Evolutionary conservation across 768 basidiomycete species (phyloP), one percentile per base, ranked within the genome.

Genomic region (Glaciozyma martinii): DNA sequence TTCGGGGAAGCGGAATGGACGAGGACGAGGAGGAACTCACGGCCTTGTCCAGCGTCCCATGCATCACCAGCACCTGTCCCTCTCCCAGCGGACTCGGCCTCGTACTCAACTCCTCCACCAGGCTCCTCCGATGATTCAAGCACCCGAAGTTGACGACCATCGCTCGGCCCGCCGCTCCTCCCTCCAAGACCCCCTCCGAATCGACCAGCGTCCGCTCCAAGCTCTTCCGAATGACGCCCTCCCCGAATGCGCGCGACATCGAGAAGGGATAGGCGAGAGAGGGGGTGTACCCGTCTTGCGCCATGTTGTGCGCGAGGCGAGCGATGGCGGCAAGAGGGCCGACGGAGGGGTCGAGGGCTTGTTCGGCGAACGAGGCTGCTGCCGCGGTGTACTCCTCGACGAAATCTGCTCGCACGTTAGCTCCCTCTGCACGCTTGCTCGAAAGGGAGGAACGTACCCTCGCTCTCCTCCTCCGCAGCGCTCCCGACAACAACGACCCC

Each of bases 391-490:
- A 59, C 3, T 49, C 58, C 12, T 30, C 44, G 9, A 59, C 58
- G 12, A 59, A 57, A 27, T 57, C 56, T 57, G 27, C 7, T 15
- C 8, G 12, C 21, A 25, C 15, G 16, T 56, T 21, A 56, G 33
- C 13, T 37, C 21, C 33, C 10, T 7, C 30, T 33, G 1, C 52
- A 21, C 9, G 8, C 12, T 16, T n/a, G n/a, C 30, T 12, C 15
- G 3, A 5, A 29, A 10, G 12, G 32, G 33, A 32, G 1, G 6
- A 33, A 29, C 56, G 15, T 23, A 59, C 47, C 58, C 5, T 30
- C 46, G 46, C 58, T 59, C 58, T 59, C 58, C 30, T 49, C 58
- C 58, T 59, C 58, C 21, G 58, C 58, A 21, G 27, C 19, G 1
- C 46, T 59, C 46, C 44, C 58, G 12, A 44, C 47, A 30, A 46